Evolutionary conservation across 179 eudicot genomes (phyloP).

Genomic region (Beta corolliflora): DNA sequence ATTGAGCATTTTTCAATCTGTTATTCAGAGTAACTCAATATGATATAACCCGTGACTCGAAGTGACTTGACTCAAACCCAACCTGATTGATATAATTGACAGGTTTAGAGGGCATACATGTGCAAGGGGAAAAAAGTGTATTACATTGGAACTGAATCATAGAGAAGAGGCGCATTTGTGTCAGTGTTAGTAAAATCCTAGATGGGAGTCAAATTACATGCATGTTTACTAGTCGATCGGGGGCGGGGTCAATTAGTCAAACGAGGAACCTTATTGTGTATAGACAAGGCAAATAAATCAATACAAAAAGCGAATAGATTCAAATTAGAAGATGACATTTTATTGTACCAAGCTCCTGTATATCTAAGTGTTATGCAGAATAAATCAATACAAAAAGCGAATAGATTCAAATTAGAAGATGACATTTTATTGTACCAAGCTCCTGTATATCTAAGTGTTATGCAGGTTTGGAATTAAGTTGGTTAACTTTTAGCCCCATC

Average conservation of each 20-base stretch:
- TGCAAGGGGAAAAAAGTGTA: no score
- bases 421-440: slow-evolving; percentile 16
- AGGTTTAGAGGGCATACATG: no score
- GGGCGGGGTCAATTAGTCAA: slow-evolving; percentile 10
- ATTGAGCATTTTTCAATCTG: no score
- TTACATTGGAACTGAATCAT: no score
- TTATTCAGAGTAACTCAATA: no score
- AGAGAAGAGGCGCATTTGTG: not conserved
- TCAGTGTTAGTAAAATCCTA: not conserved
- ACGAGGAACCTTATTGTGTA: slow-evolving; percentile 8
- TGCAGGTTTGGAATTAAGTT: slow-evolving; percentile 28
- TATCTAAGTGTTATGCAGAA: no score
- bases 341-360: slow-evolving; percentile 1
- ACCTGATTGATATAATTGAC: no score
- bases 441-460: slow-evolving; percentile 6
- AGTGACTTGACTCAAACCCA: no score
- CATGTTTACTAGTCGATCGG: not conserved
- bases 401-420: slow-evolving; percentile 2
- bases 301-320: slow-evolving; percentile 21
- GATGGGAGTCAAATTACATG: not conserved
- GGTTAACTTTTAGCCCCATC: slow-evolving; percentile 30
- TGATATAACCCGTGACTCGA: no score
- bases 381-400: slow-evolving; percentile 25
- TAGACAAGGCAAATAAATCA: slow-evolving; percentile 23
- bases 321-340: slow-evolving; percentile 20